Evolutionary conservation across 306 rosid genomes (phyloP).

Genomic region (Ormosia emarginata): DNA sequence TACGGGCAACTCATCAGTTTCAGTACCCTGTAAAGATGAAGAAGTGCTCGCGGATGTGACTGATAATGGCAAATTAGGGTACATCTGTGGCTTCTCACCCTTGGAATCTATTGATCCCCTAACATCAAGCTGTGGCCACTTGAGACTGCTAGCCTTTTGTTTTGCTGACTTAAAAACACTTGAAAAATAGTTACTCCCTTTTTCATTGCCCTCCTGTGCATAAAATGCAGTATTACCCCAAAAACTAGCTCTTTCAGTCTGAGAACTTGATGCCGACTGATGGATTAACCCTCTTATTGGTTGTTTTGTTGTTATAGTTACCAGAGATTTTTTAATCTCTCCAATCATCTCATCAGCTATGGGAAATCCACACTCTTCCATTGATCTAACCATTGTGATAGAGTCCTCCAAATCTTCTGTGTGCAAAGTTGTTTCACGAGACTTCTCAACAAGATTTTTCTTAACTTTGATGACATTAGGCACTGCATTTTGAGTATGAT

Average conservation of each 20-base stretch:
- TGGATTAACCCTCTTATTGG: slow-evolving; percentile 66
- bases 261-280: slow-evolving; percentile 34
- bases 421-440: slow-evolving; percentile 67
- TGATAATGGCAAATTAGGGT: slow-evolving; percentile 28
- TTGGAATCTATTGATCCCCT: slow-evolving; percentile 26
- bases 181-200: slow-evolving; percentile 51
- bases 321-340: slow-evolving; percentile 75
- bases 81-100: slow-evolving; percentile 28
- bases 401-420: slow-evolving; percentile 90
- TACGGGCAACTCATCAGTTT: slow-evolving; percentile 60
- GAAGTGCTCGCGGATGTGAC: slow-evolving; percentile 39
- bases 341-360: slow-evolving; percentile 74
- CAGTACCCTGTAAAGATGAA: slow-evolving; percentile 46
- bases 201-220: slow-evolving; percentile 33
- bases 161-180: slow-evolving; percentile 65
- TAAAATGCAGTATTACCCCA: slow-evolving; percentile 33
- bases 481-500: slow-evolving; percentile 77
- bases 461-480: slow-evolving; percentile 54
- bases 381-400: slow-evolving; percentile 52
- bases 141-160: slow-evolving; percentile 59
- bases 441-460: slow-evolving; percentile 46
- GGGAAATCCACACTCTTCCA: slow-evolving; percentile 80
- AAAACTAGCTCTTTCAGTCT: slow-evolving; percentile 43
- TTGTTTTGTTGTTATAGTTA: slow-evolving; percentile 48
- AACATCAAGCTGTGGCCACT: slow-evolving; percentile 59